A percentile compares a stretch with the other conserved stretches of the same genome.
phyloP scores from a whole-genome alignment of 805 yeast species.

The Saturnispora halmiae region DNA sequence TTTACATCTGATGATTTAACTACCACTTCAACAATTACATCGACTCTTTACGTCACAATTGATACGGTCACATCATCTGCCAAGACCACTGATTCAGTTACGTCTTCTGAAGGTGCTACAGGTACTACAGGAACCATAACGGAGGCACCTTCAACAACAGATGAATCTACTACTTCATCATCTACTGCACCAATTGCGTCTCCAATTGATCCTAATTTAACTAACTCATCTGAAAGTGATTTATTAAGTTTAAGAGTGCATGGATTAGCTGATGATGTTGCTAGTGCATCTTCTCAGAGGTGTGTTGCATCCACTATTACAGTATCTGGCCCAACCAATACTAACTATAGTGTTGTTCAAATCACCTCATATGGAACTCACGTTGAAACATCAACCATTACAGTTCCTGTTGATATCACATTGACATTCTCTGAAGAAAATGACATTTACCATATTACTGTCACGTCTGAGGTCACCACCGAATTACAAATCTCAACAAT shows the following conservation, averaged over 20 bases:
- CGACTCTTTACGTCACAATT: constrained; percentile 14
- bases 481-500: constrained; percentile 9
- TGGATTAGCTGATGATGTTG: constrained; percentile 4
- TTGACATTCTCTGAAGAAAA: constrained; percentile 28
- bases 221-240: background rate
- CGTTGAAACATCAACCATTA: constrained; percentile 19
- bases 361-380: background rate
- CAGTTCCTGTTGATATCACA: constrained; percentile 28
- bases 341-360: constrained; percentile 8
- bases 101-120: constrained; percentile 6
- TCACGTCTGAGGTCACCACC: constrained; percentile 25
- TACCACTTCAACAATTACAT: constrained; percentile 17
- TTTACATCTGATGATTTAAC: constrained; percentile 9
- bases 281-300: constrained; percentile 7
- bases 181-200: background rate
- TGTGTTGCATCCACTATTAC: constrained; percentile 3
- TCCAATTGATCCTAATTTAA: background rate
- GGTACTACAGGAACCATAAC: constrained; percentile 10
- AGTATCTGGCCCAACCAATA: constrained; percentile 4
- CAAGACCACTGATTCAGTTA: too few species aligned
- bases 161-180: background rate
- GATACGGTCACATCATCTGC: too few species aligned
- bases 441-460: constrained; percentile 22
- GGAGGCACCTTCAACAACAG: constrained; percentile 6
- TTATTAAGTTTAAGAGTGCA: background rate